These are phyloP conservation scores for Cytospora piceae DNA, from an alignment of 2,329 filamentous ascomycete genomes.

Conservation along the genomic window DNA sequence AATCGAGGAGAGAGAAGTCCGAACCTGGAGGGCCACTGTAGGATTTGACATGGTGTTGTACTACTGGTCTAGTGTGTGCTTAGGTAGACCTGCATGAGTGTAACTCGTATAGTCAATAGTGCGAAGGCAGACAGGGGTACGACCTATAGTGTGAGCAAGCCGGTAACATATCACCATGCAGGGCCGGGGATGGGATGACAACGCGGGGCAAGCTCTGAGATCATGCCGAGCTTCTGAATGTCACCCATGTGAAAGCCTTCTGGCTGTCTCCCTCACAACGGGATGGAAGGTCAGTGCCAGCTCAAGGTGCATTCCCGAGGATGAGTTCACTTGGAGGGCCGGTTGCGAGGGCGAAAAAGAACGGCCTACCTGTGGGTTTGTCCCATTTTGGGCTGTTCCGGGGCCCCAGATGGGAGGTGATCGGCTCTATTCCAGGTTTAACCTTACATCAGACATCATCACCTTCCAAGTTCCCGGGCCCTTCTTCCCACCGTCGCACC, in stretches of 20 bases:
- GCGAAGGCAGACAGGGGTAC: conserved; percentile 15
- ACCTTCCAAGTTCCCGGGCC: neutral
- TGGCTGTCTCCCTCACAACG: conserved; percentile 6
- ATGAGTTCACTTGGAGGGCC: neutral
- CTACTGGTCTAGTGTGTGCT: neutral
- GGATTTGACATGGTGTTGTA: conserved; percentile 3
- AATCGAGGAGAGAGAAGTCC: conserved; percentile 1
- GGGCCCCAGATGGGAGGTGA: conserved; percentile 6
- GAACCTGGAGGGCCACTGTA: neutral
- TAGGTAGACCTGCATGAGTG: neutral
- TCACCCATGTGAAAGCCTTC: neutral
- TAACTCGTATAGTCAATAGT: conserved; percentile 2
- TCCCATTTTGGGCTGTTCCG: neutral
- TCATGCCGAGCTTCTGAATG: conserved; percentile 16
- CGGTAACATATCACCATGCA: conserved; percentile 4
- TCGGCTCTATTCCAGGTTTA: conserved; percentile 7
- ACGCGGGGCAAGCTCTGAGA: conserved; percentile 18
- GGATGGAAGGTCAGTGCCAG: conserved; percentile 11
- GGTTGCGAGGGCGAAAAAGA: conserved; percentile 1
- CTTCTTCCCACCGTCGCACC: conserved; percentile 6
- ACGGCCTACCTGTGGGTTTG: neutral
- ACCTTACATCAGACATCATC: conserved; percentile 14
- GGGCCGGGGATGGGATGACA: conserved; percentile 1
- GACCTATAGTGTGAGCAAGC: neutral
- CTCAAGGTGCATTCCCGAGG: neutral